Evolutionary conservation across 257 asterid genomes (phyloP).

Genomic region (Ophiorrhiza pumila): DNA sequence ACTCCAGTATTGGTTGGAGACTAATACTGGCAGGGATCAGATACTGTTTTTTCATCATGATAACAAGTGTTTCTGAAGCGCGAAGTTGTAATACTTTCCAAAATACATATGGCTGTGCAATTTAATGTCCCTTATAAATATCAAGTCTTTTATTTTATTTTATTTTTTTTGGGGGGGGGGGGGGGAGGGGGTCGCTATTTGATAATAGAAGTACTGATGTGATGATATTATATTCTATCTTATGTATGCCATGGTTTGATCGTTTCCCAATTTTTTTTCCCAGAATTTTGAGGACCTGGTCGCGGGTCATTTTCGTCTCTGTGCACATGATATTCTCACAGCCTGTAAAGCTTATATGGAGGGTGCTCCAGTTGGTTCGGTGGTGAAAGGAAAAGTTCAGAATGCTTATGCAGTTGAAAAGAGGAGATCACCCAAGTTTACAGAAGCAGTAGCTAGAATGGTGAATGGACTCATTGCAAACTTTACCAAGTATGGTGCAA

Average conservation of each 20-base stretch:
- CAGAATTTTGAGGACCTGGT: conserved; percentile 57
- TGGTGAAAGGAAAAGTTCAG: conserved; percentile 32
- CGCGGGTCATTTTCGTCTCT: conserved; percentile 39
- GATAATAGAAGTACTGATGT: neutral
- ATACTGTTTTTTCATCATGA: neutral
- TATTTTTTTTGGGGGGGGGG: neutral
- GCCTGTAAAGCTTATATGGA: conserved; percentile 46
- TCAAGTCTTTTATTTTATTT: neutral
- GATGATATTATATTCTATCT: neutral
- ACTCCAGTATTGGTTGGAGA: too few species aligned
- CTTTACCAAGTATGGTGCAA: conserved; percentile 41
- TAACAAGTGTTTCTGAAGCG: neutral
- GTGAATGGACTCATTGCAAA: conserved; percentile 39
- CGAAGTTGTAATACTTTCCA: neutral
- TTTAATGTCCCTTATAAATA: neutral
- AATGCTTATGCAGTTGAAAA: conserved; percentile 18
- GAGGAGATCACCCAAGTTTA: conserved; percentile 21
- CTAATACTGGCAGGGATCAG: too few species aligned
- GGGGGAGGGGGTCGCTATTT: neutral
- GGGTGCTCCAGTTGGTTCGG: conserved; percentile 47
- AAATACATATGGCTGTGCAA: neutral
- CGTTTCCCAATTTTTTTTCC: neutral
- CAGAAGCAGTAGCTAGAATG: conserved; percentile 33
- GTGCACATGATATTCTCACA: conserved; percentile 39
- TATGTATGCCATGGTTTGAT: too few species aligned